phyloP scores from a whole-genome alignment of 805 yeast species.

The Kurtzmaniella fragi region DNA sequence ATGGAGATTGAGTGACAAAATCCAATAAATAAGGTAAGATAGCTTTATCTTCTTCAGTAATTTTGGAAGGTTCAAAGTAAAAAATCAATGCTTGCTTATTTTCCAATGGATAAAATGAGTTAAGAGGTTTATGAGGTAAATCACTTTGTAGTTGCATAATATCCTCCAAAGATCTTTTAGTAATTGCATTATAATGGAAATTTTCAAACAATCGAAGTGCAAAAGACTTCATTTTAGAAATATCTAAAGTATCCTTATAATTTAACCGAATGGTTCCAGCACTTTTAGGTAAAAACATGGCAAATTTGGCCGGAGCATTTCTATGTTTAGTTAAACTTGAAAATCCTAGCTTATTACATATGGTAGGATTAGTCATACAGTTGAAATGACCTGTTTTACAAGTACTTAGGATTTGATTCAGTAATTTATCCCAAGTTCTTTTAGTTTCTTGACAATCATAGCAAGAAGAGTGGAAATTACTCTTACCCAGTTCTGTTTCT shows the following conservation, averaged over 20 bases:
- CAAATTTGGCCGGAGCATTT: conserved; percentile 33
- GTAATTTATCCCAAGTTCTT: conserved; percentile 53
- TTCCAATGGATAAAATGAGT: conserved; percentile 32
- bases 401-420: conserved; percentile 39
- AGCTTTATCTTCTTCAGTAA: conserved; percentile 57
- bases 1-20: conserved; percentile 52
- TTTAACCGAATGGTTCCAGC: conserved; percentile 45
- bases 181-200: conserved; percentile 31
- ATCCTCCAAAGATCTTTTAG: conserved; percentile 24
- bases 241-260: conserved; percentile 31
- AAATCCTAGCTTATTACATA: conserved; percentile 52
- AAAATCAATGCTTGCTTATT: conserved; percentile 49
- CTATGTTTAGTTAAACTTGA: conserved; percentile 18
- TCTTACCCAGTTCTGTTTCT: conserved; percentile 21
- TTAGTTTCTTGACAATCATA: conserved; percentile 47
- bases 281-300: conserved; percentile 49
- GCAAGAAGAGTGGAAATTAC: conserved; percentile 36
- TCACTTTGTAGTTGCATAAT: conserved; percentile 22
- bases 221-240: conserved; percentile 35
- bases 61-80: conserved; percentile 45
- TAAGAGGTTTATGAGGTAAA: conserved; percentile 27
- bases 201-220: conserved; percentile 45
- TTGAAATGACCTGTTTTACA: conserved; percentile 53
- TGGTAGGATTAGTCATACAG: conserved; percentile 45
- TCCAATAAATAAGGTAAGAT: conserved; percentile 58